phyloP scores from a whole-genome alignment of 176 grass and related monocot genomes.

The Hyparrhenia diplandra region DNA sequence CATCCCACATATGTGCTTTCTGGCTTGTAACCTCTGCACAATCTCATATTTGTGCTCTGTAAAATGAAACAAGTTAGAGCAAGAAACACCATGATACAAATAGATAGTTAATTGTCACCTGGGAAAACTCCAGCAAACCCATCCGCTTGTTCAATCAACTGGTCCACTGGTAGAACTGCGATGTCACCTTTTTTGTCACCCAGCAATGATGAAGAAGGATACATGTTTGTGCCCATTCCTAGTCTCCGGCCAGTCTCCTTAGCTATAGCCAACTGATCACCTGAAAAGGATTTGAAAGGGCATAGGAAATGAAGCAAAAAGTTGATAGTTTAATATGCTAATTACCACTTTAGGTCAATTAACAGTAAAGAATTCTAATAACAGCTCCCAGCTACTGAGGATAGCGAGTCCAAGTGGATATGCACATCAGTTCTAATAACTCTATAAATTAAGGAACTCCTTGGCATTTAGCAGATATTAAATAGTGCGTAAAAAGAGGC shows the following conservation, averaged over 20 bases:
- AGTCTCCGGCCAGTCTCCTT: constrained; percentile 61
- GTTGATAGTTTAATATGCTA: neutral
- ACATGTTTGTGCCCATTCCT: constrained; percentile 67
- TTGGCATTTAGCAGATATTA: constrained; percentile 1
- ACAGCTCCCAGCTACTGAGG: neutral
- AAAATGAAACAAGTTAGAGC: constrained; percentile 24
- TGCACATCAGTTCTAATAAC: neutral
- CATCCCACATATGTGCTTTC: constrained; percentile 69
- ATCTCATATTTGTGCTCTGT: constrained; percentile 69
- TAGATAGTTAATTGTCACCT: constrained; percentile 31
- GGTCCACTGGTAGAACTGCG: constrained; percentile 42
- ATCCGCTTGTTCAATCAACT: constrained; percentile 57
- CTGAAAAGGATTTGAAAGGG: constrained; percentile 29
- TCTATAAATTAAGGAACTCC: constrained; percentile 3
- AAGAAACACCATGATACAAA: neutral
- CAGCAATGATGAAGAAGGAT: constrained; percentile 57
- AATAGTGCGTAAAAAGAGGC: neutral
- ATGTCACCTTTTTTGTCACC: constrained; percentile 47
- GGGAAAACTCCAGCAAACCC: constrained; percentile 63
- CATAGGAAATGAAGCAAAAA: constrained; percentile 7
- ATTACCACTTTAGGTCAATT: neutral
- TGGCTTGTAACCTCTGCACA: constrained; percentile 54
- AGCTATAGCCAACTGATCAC: constrained; percentile 68
- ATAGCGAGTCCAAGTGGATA: neutral
- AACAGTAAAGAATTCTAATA: constrained; percentile 20